These are phyloP conservation scores for Euphrasia confusa DNA, from an alignment of 257 asterid genomes.

Conservation along the genomic window DNA sequence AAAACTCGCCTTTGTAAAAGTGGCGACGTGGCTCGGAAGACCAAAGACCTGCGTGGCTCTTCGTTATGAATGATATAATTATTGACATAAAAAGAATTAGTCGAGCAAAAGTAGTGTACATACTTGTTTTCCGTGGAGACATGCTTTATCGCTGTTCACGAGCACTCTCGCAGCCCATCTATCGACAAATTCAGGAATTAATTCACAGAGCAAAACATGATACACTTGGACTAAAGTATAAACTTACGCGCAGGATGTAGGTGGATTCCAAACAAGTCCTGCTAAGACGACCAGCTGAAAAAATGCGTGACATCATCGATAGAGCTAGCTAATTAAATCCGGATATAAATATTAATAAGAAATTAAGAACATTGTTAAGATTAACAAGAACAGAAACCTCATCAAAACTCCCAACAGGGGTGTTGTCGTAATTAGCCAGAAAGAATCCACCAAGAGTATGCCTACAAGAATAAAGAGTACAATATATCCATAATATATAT, in stretches of 20 bases:
- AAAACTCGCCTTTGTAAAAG: constrained; percentile 57
- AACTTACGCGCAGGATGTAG: constrained; percentile 98
- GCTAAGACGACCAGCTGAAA: constrained; percentile 94
- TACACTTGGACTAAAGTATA: too few relatives aligned
- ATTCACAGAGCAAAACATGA: too few relatives aligned
- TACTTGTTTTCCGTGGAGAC: constrained; percentile 79
- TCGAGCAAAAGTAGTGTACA: not conserved
- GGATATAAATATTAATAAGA: not conserved
- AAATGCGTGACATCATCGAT: constrained; percentile 5
- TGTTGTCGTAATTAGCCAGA: constrained; percentile 86
- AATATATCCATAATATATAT: too few relatives aligned
- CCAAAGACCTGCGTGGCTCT: constrained; percentile 60
- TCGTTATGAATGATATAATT: not conserved
- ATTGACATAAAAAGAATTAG: not conserved
- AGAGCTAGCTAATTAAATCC: constrained; percentile 22
- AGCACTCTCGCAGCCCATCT: constrained; percentile 99
- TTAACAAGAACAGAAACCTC: constrained; percentile 46
- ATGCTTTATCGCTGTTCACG: constrained; percentile 73
- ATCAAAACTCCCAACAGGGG: constrained; percentile 85
- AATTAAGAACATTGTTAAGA: too few relatives aligned
- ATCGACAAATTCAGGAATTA: too few relatives aligned
- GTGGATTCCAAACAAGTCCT: constrained; percentile 98
- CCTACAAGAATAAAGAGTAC: constrained; percentile 29
- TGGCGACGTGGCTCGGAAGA: constrained; percentile 82
- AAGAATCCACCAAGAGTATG: constrained; percentile 95